Conservation (phyloP, 257 asterid species). For the Mentha longifolia region DNA sequence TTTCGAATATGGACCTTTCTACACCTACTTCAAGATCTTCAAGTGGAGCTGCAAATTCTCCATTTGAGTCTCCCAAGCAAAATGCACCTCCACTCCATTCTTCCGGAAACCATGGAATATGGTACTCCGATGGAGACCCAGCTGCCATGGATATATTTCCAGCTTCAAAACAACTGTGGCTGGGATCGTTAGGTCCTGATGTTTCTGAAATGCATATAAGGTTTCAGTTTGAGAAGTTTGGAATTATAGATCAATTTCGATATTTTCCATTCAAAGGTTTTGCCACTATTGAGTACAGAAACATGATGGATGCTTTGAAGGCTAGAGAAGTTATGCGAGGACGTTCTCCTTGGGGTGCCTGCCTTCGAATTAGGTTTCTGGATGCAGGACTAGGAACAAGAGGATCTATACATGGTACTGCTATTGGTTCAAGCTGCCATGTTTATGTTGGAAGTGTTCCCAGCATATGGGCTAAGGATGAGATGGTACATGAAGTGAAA, state of each 20-base stretch:
- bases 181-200: conserved; percentile 81
- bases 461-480: conserved; percentile 82
- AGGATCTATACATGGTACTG: conserved; percentile 68
- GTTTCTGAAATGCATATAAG: conserved; percentile 74
- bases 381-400: conserved; percentile 76
- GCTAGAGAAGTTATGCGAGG: conserved; percentile 90
- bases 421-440: conserved; percentile 74
- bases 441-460: conserved; percentile 78
- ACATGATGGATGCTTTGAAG: conserved; percentile 78
- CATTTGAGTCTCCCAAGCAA: conserved; percentile 71
- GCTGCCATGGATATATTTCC: conserved; percentile 79
- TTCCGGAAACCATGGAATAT: conserved; percentile 50
- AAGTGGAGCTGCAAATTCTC: conserved; percentile 51
- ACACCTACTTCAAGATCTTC: conserved; percentile 51
- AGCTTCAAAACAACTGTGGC: conserved; percentile 84
- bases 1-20: conserved; percentile 45
- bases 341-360: conserved; percentile 77
- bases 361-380: conserved; percentile 68
- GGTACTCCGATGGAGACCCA: conserved; percentile 81
- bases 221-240: conserved; percentile 83
- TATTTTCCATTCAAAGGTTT: conserved; percentile 63
- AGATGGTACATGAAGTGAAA: conserved; percentile 70
- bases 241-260: conserved; percentile 62
- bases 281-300: conserved; percentile 73
- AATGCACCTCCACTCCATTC: conserved; percentile 47